Percentiles rank a stretch among this genome's conserved stretches.
These are phyloP conservation scores for Sarocladium kiliense DNA, from an alignment of 2,329 filamentous ascomycete genomes.

Conservation along the genomic window DNA sequence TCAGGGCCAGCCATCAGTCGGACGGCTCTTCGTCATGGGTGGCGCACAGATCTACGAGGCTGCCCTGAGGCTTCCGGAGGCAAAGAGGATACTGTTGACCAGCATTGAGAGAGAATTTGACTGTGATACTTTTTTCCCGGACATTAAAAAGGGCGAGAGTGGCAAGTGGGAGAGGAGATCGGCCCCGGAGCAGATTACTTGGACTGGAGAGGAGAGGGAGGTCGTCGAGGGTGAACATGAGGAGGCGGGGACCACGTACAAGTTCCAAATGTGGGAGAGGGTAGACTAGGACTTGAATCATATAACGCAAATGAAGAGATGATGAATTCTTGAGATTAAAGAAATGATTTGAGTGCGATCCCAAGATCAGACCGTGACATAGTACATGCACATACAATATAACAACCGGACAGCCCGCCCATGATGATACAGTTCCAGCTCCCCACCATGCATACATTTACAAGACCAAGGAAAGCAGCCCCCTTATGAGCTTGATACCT, in stretches of 20 bases:
- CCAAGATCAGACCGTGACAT: not conserved
- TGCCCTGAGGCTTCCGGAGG: conserved; percentile 55
- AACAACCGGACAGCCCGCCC: not conserved
- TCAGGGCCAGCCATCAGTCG: conserved; percentile 31
- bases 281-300: not conserved
- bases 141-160: conserved; percentile 21
- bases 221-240: conserved; percentile 50
- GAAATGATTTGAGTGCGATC: conserved; percentile 7
- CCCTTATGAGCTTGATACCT: not conserved
- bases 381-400: conserved; percentile 1
- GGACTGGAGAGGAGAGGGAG: conserved; percentile 55
- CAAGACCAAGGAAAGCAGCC: not conserved
- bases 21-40: conserved; percentile 79
- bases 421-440: conserved; percentile 2
- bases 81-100: conserved; percentile 64
- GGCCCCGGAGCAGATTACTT: conserved; percentile 51
- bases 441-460: not conserved
- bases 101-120: conserved; percentile 64
- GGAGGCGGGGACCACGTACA: conserved; percentile 61
- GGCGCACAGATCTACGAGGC: conserved; percentile 79
- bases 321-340: conserved; percentile 16
- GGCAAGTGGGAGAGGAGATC: conserved; percentile 47
- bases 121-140: conserved; percentile 70
- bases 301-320: conserved; percentile 10
- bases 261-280: conserved; percentile 72